Conservation (phyloP, 345 rosid genomes). For the Cardamine resedifolia region DNA sequence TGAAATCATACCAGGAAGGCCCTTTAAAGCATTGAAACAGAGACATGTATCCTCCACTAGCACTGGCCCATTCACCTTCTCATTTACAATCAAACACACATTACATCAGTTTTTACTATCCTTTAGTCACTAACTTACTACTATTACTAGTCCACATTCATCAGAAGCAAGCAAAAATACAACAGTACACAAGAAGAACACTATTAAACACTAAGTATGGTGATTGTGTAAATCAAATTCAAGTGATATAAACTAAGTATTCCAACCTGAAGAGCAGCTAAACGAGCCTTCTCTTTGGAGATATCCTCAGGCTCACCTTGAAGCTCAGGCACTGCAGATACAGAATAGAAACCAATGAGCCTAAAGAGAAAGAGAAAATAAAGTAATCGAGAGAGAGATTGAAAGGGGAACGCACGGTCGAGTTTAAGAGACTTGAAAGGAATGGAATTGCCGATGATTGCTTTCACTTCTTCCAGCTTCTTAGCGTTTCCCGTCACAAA, state of each 20-base stretch:
- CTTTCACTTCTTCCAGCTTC: constrained; percentile 93
- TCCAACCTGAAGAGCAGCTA: constrained; percentile 75
- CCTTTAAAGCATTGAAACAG: constrained; percentile 91
- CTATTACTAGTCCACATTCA: not conserved
- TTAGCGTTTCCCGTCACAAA: constrained; percentile 94
- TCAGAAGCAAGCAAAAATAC: not conserved
- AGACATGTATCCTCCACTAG: constrained; percentile 96
- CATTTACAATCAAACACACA: constrained; percentile 25
- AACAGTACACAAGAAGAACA: not conserved
- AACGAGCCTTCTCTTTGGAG: constrained; percentile 88
- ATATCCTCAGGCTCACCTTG: constrained; percentile 95
- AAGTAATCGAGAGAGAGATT: not conserved
- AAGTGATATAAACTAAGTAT: not conserved
- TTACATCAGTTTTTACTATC: not conserved
- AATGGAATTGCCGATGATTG: constrained; percentile 74
- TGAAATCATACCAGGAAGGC: constrained; percentile 76
- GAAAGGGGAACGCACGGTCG: constrained; percentile 49
- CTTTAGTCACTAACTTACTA: not conserved
- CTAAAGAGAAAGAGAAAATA: not conserved
- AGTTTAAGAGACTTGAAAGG: constrained; percentile 88
- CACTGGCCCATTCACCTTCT: constrained; percentile 87
- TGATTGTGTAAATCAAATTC: not conserved
- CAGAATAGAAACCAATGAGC: not conserved
- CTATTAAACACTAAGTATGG: not conserved
- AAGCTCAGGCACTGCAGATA: constrained; percentile 67